phyloP scores from a whole-genome alignment of 176 grass and related monocot genomes.

The Urochloa ruziziensis region DNA sequence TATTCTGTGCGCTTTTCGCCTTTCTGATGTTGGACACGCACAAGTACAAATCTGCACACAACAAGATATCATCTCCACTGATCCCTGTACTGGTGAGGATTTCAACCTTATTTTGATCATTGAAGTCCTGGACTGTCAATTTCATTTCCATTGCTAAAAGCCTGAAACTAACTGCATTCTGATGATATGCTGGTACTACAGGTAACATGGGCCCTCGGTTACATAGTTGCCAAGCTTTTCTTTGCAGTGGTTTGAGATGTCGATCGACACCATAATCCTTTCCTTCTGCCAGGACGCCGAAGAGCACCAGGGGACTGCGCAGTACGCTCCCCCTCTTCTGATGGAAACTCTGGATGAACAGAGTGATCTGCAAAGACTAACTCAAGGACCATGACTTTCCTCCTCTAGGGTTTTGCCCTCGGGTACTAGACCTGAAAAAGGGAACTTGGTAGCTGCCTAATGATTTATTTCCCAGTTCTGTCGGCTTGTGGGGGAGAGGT shows the following conservation, averaged over 20 bases:
- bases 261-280: conserved; percentile 94
- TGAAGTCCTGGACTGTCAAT: not conserved
- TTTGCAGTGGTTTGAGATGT: conserved; percentile 98
- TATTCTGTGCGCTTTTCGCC: conserved; percentile 90
- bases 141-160: not conserved
- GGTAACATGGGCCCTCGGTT: conserved; percentile 87
- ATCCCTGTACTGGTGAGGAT: conserved; percentile 79
- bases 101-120: not conserved
- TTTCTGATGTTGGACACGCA: conserved; percentile 93
- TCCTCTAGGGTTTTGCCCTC: not conserved
- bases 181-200: conserved; percentile 15
- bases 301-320: conserved; percentile 90
- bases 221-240: conserved; percentile 87
- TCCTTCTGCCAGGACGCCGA: conserved; percentile 98
- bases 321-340: conserved; percentile 74
- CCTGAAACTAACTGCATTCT: not conserved
- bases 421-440: not conserved
- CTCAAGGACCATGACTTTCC: conserved; percentile 77
- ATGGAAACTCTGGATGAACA: conserved; percentile 92
- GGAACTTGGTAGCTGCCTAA: not conserved
- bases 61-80: conserved; percentile 94
- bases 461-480: not conserved
- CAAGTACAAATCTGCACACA: conserved; percentile 95
- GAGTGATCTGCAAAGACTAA: conserved; percentile 88
- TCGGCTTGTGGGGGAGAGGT: not conserved